Base-by-base conservation (phyloP, 2,329 filamentous ascomycete genomes). In the Aspergillus spinulosporus region DNA sequence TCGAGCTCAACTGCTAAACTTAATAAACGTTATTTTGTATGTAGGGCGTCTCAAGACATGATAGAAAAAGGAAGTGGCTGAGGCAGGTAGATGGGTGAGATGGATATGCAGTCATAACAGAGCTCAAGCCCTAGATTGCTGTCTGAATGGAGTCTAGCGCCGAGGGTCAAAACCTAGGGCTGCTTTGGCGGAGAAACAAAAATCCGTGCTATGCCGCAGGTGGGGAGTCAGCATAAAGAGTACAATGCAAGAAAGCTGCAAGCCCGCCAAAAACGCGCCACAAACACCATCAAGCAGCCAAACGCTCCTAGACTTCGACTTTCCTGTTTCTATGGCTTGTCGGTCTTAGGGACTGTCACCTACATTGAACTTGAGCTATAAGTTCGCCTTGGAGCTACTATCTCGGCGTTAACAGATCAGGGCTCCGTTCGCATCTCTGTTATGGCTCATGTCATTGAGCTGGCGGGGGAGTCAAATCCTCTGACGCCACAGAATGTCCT, bases 391-490 rank as follows among this genome's bases (percentile, higher is more conserved):
- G 28, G 21, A 59, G 43, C 43, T 40, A 29, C 51, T 49, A 44
- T 28, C 34, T 53, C 37, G 39, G 46, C 51, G 37, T 51, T 49
- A 21, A 21, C 21, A 21, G 46, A 44, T 49, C 29, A 28, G 21
- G 57, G 43, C 58, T 47, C 46, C 34, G 46, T 54, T 21, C 39
- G 8, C 12, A 36, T 56, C 71, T 57, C 65, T 59, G 62, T 59
- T 67, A 90, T 90, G 88, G 84, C 80, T 70, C 87, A 87, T 72
- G 75, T 83, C 58, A 86, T 95, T 69, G 91, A 96, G 77, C 86
- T 91, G 58, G 84, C 89, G 5, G 92, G 89, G 62, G 91, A 94
- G 76, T 88, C 91, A 45, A 91, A 82, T 64, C 88, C 89, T 53
- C 78, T 92, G 60, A 85, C 74, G 57, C 73, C 82, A 56, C 78